These are phyloP conservation scores for Pseudogymnoascus sp. DNA, from an alignment of 2,329 filamentous ascomycete genomes.

Conservation along the genomic window DNA sequence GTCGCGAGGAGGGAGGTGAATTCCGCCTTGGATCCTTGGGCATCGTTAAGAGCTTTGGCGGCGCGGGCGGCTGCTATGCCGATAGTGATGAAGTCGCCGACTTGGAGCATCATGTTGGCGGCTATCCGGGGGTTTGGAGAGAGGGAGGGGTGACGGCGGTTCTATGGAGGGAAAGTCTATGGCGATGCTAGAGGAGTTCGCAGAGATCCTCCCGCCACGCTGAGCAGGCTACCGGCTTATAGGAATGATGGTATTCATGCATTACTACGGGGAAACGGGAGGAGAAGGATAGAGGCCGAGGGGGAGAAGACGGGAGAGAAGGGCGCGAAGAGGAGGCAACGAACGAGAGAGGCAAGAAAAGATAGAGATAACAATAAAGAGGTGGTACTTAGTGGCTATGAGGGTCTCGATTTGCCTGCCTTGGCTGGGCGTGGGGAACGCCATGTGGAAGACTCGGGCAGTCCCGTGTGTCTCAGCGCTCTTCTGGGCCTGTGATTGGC, in stretches of 20 bases:
- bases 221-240: neutral
- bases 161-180: neutral
- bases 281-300: neutral
- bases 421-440: neutral
- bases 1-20: neutral
- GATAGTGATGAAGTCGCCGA: neutral
- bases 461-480: neutral
- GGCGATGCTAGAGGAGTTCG: neutral
- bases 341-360: neutral
- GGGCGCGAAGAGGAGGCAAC: neutral
- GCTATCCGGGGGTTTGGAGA: neutral
- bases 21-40: neutral
- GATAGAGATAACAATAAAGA: neutral
- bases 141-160: neutral
- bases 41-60: neutral
- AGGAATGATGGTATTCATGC: neutral
- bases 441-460: neutral
- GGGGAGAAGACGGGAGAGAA: neutral
- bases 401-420: neutral
- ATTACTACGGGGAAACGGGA: neutral
- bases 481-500: neutral
- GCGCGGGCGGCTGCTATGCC: neutral
- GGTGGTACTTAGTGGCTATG: neutral
- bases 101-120: slow-evolving; percentile 1
- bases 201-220: neutral